Evolutionary conservation across 345 rosid species (phyloP).

Genomic region (Gossypium australe): DNA sequence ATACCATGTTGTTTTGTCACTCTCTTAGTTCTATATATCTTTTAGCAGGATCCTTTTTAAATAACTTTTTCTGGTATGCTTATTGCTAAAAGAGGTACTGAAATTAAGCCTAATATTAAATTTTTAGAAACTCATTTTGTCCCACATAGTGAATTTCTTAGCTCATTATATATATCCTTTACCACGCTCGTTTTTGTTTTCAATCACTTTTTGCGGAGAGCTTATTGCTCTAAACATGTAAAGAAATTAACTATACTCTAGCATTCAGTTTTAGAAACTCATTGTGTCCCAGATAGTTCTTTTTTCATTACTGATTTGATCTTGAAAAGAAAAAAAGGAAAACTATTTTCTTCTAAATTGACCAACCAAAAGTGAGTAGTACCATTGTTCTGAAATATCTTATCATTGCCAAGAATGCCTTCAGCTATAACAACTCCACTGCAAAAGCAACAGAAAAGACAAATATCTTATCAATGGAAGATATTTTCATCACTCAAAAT

Average conservation of each 20-base stretch:
- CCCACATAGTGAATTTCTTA: background rate
- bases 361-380: slow-evolving; percentile 14
- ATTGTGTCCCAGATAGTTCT: background rate
- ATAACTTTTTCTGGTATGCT: background rate
- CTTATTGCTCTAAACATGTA: background rate
- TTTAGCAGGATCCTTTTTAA: background rate
- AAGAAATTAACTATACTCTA: background rate
- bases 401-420: slow-evolving; percentile 56
- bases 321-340: background rate
- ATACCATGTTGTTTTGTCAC: background rate
- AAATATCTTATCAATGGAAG: slow-evolving; percentile 5
- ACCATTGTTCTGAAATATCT: slow-evolving; percentile 47
- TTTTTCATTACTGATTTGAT: background rate
- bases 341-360: background rate
- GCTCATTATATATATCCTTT: background rate
- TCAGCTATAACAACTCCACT: slow-evolving; percentile 98
- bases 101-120: background rate
- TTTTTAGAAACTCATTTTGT: background rate
- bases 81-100: background rate
- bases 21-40: background rate
- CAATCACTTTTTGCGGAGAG: background rate
- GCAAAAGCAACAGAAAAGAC: slow-evolving; percentile 31
- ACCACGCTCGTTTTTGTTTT: background rate
- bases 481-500: background rate
- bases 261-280: background rate